Conservation (phyloP, 1,284 basidiomycete species). For the Moesziomyces sp. region DNA sequence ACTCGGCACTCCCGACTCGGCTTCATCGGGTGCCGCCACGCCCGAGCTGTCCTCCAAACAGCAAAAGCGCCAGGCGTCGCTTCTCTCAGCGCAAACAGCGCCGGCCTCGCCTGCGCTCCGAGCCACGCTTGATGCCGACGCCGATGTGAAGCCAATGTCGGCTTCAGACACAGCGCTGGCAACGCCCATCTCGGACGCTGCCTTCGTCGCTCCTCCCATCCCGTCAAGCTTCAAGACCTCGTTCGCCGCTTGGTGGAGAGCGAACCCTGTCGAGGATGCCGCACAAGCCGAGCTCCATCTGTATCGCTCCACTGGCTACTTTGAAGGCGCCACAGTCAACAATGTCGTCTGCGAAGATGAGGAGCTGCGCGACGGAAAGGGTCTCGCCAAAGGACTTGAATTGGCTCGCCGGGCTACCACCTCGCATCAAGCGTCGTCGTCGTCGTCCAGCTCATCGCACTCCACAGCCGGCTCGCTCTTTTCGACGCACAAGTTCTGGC, state of each 20-base stretch:
- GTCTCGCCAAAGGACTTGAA: constrained; percentile 28
- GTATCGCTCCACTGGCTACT: constrained; percentile 51
- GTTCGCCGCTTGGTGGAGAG: constrained; percentile 54
- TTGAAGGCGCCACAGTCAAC: constrained; percentile 49
- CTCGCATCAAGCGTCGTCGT: background rate
- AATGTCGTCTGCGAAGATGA: constrained; percentile 46
- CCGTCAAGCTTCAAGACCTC: constrained; percentile 53
- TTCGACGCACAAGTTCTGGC: constrained; percentile 35
- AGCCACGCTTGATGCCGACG: constrained; percentile 2
- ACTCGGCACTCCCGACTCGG: constrained; percentile 5
- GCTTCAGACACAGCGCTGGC: constrained; percentile 31
- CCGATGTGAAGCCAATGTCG: constrained; percentile 13
- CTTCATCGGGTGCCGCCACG: constrained; percentile 4
- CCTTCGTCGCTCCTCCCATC: constrained; percentile 49
- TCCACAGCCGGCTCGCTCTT: constrained; percentile 15
- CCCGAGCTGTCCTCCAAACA: constrained; percentile 8
- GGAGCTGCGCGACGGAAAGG: constrained; percentile 44
- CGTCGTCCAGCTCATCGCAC: background rate
- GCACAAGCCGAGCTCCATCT: constrained; percentile 59
- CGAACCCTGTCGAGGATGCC: constrained; percentile 38
- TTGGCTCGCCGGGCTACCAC: constrained; percentile 13
- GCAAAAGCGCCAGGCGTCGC: constrained; percentile 34
- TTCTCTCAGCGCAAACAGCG: constrained; percentile 25
- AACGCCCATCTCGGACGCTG: constrained; percentile 1
- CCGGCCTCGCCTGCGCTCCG: constrained; percentile 19